Conservation (phyloP, 257 asterid genomes). For the Capsicum chinense region DNA sequence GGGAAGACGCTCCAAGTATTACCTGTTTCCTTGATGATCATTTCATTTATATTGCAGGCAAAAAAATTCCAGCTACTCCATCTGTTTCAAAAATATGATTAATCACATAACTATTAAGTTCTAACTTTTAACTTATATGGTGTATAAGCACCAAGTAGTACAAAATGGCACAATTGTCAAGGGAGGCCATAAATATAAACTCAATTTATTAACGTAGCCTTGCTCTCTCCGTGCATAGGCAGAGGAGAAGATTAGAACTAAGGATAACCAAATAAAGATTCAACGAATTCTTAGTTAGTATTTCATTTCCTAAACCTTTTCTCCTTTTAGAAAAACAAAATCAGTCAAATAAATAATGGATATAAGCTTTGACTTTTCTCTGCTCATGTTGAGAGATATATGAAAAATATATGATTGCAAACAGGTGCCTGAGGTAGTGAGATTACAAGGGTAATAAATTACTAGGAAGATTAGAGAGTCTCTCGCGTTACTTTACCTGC, state of each 20-base stretch:
- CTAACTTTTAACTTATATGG: not conserved
- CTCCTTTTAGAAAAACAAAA: not conserved
- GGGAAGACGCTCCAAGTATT: slow-evolving; percentile 11
- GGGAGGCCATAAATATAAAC: not conserved
- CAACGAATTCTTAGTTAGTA: not conserved
- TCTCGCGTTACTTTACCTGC: not conserved
- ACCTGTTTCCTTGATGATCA: slow-evolving; percentile 94
- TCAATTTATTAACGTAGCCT: not conserved
- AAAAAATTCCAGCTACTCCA: slow-evolving; percentile 98
- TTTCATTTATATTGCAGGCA: slow-evolving; percentile 84
- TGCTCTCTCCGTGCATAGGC: not conserved
- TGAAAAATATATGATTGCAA: not conserved
- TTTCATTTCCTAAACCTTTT: not conserved
- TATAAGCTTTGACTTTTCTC: not conserved
- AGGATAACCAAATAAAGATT: not conserved
- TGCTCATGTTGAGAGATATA: not conserved
- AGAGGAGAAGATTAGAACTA: not conserved
- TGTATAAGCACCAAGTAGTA: too few relatives aligned
- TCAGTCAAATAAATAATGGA: not conserved
- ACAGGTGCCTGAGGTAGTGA: not conserved
- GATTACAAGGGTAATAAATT: not conserved
- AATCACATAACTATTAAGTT: not conserved
- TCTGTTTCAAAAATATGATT: slow-evolving; percentile 45
- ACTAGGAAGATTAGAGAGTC: not conserved
- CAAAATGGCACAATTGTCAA: too few relatives aligned